These are phyloP conservation scores for Geotrichum carabidarum DNA, from an alignment of 1,139 yeast species.

Conservation along the genomic window DNA sequence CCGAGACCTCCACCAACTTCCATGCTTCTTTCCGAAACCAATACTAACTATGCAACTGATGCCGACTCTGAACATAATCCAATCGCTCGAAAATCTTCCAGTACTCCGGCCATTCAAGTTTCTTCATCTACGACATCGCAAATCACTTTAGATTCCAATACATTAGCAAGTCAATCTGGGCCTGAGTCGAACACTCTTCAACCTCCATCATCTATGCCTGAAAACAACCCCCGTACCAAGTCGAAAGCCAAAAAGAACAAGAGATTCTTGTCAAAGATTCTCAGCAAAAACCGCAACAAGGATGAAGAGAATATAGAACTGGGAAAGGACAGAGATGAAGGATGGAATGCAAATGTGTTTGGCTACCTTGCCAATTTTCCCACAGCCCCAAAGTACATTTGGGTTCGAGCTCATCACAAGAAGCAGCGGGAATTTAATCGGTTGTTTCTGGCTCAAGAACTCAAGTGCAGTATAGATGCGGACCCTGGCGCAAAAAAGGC, in stretches of 20 bases:
- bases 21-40: background rate
- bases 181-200: background rate
- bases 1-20: background rate
- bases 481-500: slow-evolving; percentile 27
- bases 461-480: slow-evolving; percentile 35
- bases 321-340: slow-evolving; percentile 31
- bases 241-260: background rate
- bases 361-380: slow-evolving; percentile 34
- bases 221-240: background rate
- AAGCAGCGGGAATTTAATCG: slow-evolving; percentile 43
- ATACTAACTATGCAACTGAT: background rate
- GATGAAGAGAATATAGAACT: slow-evolving; percentile 12
- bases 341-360: slow-evolving; percentile 36
- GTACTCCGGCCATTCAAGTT: background rate
- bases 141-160: background rate
- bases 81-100: background rate
- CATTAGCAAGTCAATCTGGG: background rate
- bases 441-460: slow-evolving; percentile 76
- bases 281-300: slow-evolving; percentile 8
- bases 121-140: background rate
- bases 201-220: background rate
- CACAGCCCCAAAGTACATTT: slow-evolving; percentile 37
- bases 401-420: slow-evolving; percentile 38
- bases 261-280: slow-evolving; percentile 6
- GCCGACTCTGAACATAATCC: background rate